These are phyloP conservation scores for Russula virescens DNA, from an alignment of 768 basidiomycete genomes.

Conservation along the genomic window DNA sequence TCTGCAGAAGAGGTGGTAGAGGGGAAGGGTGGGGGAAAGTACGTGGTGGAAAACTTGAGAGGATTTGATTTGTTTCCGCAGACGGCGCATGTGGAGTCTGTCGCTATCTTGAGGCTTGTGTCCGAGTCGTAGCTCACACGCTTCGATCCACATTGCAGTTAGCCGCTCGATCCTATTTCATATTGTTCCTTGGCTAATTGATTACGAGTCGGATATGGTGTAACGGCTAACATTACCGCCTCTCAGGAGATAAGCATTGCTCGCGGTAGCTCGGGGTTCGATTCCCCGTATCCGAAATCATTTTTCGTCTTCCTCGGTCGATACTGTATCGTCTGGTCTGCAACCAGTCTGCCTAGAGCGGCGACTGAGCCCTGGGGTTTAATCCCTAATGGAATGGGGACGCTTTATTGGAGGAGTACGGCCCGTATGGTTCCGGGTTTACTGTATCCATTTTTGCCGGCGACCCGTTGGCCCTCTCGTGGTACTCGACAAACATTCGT, in stretches of 20 bases:
- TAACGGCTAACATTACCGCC: conserved; percentile 37
- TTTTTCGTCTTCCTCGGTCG: neutral
- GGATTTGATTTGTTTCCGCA: conserved; percentile 97
- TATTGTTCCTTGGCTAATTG: neutral
- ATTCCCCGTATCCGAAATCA: conserved; percentile 37
- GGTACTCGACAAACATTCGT: too few relatives aligned
- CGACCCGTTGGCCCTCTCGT: too few relatives aligned
- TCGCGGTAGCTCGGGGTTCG: conserved; percentile 40
- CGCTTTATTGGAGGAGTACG: too few relatives aligned
- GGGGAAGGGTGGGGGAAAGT: conserved; percentile 38
- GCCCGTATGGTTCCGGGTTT: too few relatives aligned
- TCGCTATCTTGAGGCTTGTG: conserved; percentile 51
- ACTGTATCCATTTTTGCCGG: too few relatives aligned
- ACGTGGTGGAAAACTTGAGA: conserved; percentile 74
- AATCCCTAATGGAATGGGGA: too few relatives aligned
- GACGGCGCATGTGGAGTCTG: conserved; percentile 38
- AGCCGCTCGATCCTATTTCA: neutral
- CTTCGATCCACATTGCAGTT: too few relatives aligned
- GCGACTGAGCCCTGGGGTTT: too few relatives aligned
- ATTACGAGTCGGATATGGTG: conserved; percentile 31
- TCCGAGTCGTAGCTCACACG: conserved; percentile 19
- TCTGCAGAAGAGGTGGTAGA: conserved; percentile 36
- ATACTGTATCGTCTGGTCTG: too few relatives aligned
- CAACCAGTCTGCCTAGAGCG: too few relatives aligned
- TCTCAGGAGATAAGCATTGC: conserved; percentile 24